Base-by-base conservation (phyloP, 768 basidiomycete species). In the Gymnopilus junonius region DNA sequence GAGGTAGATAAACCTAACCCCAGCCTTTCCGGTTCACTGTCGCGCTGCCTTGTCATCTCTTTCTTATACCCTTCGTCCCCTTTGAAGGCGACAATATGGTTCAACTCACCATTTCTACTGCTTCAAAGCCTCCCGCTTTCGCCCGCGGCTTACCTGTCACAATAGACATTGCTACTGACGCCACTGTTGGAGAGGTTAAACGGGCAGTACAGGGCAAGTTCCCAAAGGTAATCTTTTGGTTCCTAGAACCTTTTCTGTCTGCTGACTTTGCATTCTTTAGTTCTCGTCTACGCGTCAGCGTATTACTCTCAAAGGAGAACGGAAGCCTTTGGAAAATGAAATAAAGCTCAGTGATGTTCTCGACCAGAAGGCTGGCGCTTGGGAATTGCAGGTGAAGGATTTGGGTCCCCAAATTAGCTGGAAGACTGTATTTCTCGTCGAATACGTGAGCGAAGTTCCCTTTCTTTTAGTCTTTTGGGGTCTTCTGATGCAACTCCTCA, bases 401-500 rank as follows among this genome's bases (percentile, higher is more conserved):
- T 79, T 99, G 31, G 97, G 97, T 0, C 85, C 90, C 7, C 97
- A 99, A 75, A 80, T 97, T 46, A 84, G 87, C 69, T 98, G 96
- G 93, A 84, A 82, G 69, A 92, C 91, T 0, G 94, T 98, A 17
- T 98, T 94, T 75, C 73, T 98, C 54, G 79, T 92, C 55, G 97
- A 99, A 96, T 99, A 99, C 71, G 96, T 96, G 77, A 71, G 95
- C 75, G 31, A 60, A 59, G 58, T 37, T 55, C 10, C 11, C 31
- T 35, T 27, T 14, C 37, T 59, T 17, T 20, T 21, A n/a, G n/a
- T 37, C 35, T 55, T 32, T 56, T 63, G 63, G 21, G 34, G 25
- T 15, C 27, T 12, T 11, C 61, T 62, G 35, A 62, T 15, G 31
- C 69, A 45, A 20, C 12, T 21, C 50, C 37, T 20, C 2, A 68